Percentiles rank a stretch among this genome's conserved stretches.
These are phyloP conservation scores for Anthracocystis panici-leucophaei DNA, from an alignment of 1,284 basidiomycete species.

Conservation along the genomic window DNA sequence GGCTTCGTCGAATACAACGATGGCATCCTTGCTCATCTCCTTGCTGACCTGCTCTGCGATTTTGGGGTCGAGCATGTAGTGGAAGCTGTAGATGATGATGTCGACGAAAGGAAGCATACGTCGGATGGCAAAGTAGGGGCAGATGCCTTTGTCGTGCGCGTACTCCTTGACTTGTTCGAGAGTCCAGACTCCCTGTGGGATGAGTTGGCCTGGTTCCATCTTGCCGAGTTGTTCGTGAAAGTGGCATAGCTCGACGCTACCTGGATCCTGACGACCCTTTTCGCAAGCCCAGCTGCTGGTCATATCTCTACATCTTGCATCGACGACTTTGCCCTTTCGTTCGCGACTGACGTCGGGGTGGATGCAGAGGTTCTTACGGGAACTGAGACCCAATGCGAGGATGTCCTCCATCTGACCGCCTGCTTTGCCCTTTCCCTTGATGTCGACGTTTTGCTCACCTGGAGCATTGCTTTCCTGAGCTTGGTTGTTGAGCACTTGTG, in stretches of 20 bases:
- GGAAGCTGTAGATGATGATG: constrained; percentile 98
- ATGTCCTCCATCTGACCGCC: constrained; percentile 73
- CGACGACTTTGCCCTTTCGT: constrained; percentile 97
- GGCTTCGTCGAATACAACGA: constrained; percentile 99
- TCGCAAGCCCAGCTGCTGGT: constrained; percentile 88
- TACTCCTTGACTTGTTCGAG: constrained; percentile 92
- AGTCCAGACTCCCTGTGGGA: constrained; percentile 92
- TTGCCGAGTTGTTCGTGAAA: constrained; percentile 92
- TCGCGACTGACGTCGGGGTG: constrained; percentile 95
- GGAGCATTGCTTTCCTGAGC: constrained; percentile 30
- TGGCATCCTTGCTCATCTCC: constrained; percentile 96
- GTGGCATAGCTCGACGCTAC: constrained; percentile 89
- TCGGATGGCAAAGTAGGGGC: constrained; percentile 96
- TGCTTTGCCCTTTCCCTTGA: constrained; percentile 48
- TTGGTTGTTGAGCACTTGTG: constrained; percentile 77
- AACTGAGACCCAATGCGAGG: constrained; percentile 90
- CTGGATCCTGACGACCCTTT: constrained; percentile 87
- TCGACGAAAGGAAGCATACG: constrained; percentile 98
- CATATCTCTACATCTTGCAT: constrained; percentile 94
- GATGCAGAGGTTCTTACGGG: constrained; percentile 95
- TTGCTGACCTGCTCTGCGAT: constrained; percentile 99
- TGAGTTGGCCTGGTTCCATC: constrained; percentile 83
- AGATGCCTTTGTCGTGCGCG: constrained; percentile 85
- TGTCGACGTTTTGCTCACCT: constrained; percentile 39
- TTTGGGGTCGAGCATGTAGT: constrained; percentile 98